Evolutionary conservation across 495 filamentous ascomycete genomes (phyloP), one percentile per base, ranked within the genome.

Genomic region (Diplogelasinospora grovesii): DNA sequence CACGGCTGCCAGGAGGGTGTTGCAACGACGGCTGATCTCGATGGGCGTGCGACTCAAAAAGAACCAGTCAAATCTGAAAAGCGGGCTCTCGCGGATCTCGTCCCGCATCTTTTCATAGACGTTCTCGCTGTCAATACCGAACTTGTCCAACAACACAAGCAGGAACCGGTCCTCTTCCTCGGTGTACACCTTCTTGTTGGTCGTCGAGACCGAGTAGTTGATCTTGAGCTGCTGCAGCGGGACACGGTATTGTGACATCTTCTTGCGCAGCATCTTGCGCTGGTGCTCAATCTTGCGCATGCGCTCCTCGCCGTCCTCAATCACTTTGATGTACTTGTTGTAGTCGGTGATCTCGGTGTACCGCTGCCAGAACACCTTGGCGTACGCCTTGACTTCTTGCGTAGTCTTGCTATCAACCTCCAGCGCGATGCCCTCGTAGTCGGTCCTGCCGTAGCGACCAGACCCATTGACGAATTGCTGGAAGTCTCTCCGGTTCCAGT

Each of bases 41-140:
- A 87, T 76, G 2, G 93, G 89, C 2, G 93, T 99, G 10, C 93
- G 76, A 53, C 85, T 90, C 20, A 99, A 72, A 71, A 97, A 94
- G 68, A 97, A 99, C 93, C 93, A 99, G 52, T 99, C 93, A 47
- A 99, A 99, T 20, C 93, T 78, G 73, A 99, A 99, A 13, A 97
- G 65, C 7, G 93, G 89, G 36, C 82, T 89, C 48, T 99, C 92
- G 7, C 92, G 81, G 46, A 99, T 94, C 53, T 90, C 87, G 42
- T 92, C 86, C 11, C 89, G 78, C 49, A 95, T 90, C 54, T 77
- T 79, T 46, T 94, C 87, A 50, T 86, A 87, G 37, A 94, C 75
- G 21, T 78, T 76, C 52, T 92, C 89, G 2, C 82, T 83, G 38
- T 94, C 86, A 9, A 97, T 76, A 14, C 93, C 93, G 52, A 83